Conservation (phyloP, 106 monocot genomes). For the Dendrobium catenatum region DNA sequence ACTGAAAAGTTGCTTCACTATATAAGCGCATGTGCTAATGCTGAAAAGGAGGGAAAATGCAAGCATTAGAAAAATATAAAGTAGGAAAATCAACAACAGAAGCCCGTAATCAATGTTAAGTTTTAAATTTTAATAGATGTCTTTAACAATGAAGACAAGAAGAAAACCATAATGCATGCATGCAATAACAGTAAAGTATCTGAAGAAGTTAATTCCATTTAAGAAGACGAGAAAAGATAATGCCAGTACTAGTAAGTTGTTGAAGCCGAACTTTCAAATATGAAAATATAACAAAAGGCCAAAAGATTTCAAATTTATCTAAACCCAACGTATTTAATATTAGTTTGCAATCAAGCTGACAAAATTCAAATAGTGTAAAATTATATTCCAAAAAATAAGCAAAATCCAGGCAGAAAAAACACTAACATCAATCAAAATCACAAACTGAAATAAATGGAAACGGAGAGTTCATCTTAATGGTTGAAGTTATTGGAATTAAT, state of each 20-base stretch:
- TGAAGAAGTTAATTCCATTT: neutral
- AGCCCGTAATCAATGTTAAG: neutral
- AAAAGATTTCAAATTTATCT: neutral
- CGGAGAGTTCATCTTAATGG: neutral
- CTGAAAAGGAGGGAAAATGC: slow-evolving; percentile 15
- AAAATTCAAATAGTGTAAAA: neutral
- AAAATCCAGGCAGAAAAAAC: neutral
- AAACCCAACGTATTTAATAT: neutral
- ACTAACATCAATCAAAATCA: neutral
- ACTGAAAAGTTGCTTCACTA: slow-evolving; percentile 34
- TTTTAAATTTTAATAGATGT: neutral
- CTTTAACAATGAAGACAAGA: neutral
- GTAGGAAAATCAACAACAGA: neutral
- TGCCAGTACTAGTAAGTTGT: neutral
- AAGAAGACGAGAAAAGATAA: neutral
- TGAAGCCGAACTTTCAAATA: neutral
- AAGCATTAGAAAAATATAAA: neutral
- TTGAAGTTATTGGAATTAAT: neutral
- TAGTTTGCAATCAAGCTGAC: neutral
- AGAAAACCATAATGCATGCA: neutral
- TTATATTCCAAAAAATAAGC: neutral
- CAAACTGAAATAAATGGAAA: neutral
- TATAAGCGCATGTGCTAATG: slow-evolving; percentile 58
- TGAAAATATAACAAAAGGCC: neutral
- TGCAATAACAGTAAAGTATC: neutral